Conservation (phyloP, 805 yeast species). For the Tetrapisispora namnaoensis region DNA sequence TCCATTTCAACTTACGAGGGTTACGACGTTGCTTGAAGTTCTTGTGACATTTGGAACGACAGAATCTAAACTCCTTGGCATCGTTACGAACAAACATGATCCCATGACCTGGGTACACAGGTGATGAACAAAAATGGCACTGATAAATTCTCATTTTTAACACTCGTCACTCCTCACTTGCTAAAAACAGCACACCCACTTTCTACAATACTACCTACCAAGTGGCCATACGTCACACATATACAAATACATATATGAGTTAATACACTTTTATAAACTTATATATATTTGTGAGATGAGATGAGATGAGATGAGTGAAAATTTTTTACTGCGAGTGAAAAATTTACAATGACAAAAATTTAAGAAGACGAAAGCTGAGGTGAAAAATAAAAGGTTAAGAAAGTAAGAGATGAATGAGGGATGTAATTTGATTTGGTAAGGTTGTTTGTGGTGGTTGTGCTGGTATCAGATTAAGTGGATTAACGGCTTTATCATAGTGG, state of each 20-base stretch:
- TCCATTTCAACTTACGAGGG: conserved; percentile 97
- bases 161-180: not conserved
- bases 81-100: conserved; percentile 97
- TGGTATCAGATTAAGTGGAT: too few relatives aligned
- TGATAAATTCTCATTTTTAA: conserved; percentile 67
- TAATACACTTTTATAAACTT: too few relatives aligned
- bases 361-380: too few relatives aligned
- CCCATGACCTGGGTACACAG: conserved; percentile 91
- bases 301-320: conserved; percentile 14
- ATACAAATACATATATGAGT: too few relatives aligned
- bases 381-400: too few relatives aligned
- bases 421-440: too few relatives aligned
- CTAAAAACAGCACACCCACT: not conserved
- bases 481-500: too few relatives aligned
- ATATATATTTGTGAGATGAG: conserved; percentile 9
- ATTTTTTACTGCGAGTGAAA: conserved; percentile 2
- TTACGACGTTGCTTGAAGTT: conserved; percentile 96
- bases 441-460: too few relatives aligned
- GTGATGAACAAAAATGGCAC: conserved; percentile 96
- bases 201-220: not conserved
- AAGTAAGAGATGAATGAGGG: too few relatives aligned
- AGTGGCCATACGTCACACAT: not conserved
- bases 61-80: conserved; percentile 93
- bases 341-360: not conserved
- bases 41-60: conserved; percentile 96